Evolutionary conservation across 2,329 filamentous ascomycete genomes (phyloP), one percentile per base, ranked within the genome.

Genomic region (Pyrenochaeta sp.): DNA sequence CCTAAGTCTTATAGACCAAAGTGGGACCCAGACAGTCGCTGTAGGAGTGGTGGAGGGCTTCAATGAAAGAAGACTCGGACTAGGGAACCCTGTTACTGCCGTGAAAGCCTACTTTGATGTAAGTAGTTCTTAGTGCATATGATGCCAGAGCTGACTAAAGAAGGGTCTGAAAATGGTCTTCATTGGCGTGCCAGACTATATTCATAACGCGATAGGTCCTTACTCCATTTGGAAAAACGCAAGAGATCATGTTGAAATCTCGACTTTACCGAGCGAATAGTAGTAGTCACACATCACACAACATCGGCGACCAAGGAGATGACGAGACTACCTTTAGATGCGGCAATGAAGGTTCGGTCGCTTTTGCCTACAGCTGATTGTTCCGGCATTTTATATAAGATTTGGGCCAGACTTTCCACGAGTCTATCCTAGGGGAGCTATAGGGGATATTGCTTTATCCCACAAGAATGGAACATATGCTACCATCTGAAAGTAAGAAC

Each of bases 181-280:
- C 12, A 31, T 42, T 39, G 50, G 23, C 4, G 30, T 53, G 1
- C 30, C 45, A 7, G 31, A 17, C 7, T 54, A 54, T 17, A 44
- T 54, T 33, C 51, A 54, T 27, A 48, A 44, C 11, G 45, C 37
- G 6, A 31, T 27, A 17, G 45, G 45, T 2, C 45, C 51, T 15
- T 54, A 54, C 30, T 49, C 51, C 4, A 14, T 49, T 21, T 54
- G 51, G 51, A 44, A 45, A 14, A 15, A 49, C 23, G 51, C 51
- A 29, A 31, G 12, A 27, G 36, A 45, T 4, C 49, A 45, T 35
- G 11, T 40, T 18, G 31, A 54, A 27, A 33, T 49, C 12, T 36
- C 20, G 15, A 40, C 18, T 7, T 33, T 48, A n/a, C 35, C 35
- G 35, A 37, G 35, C 35, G 9, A 18, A 4, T 37, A 37, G 15